Percentiles rank a stretch among this genome's conserved stretches.
phyloP scores from a whole-genome alignment of 768 basidiomycete species.

The Trametes sanguinea region DNA sequence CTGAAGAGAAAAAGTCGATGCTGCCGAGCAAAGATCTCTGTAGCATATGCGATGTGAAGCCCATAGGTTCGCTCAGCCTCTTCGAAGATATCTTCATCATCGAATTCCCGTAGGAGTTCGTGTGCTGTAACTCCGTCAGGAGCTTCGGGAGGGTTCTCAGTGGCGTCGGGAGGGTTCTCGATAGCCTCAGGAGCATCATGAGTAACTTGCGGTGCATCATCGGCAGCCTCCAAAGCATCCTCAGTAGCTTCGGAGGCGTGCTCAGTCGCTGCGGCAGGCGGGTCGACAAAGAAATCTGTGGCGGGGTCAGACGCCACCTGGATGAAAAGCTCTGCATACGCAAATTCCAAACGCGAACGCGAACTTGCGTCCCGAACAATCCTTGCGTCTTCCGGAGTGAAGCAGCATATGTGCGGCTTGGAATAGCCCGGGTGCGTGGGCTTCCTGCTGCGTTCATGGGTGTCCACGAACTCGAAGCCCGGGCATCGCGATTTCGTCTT shows the following conservation, averaged over 20 bases:
- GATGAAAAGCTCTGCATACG: constrained; percentile 18
- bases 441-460: neutral
- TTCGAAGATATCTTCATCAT: too few species aligned
- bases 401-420: constrained; percentile 17
- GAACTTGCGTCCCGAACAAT: neutral
- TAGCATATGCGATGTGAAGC: neutral
- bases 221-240: too few species aligned
- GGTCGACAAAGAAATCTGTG: constrained; percentile 17
- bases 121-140: neutral
- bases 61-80: neutral
- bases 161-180: too few species aligned
- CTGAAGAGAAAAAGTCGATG: constrained; percentile 34
- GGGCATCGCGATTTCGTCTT: constrained; percentile 1
- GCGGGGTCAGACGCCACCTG: constrained; percentile 1
- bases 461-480: constrained; percentile 4
- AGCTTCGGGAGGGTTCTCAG: neutral
- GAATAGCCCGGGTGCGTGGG: neutral
- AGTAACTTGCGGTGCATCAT: too few species aligned
- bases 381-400: neutral
- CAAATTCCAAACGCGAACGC: neutral
- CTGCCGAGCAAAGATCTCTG: constrained; percentile 27
- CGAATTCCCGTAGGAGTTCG: constrained; percentile 1
- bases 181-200: too few species aligned
- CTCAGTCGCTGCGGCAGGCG: too few species aligned
- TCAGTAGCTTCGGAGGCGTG: neutral